Base-by-base conservation (phyloP, 2,329 filamentous ascomycete species). In the Myriosclerotinia scirpicola region DNA sequence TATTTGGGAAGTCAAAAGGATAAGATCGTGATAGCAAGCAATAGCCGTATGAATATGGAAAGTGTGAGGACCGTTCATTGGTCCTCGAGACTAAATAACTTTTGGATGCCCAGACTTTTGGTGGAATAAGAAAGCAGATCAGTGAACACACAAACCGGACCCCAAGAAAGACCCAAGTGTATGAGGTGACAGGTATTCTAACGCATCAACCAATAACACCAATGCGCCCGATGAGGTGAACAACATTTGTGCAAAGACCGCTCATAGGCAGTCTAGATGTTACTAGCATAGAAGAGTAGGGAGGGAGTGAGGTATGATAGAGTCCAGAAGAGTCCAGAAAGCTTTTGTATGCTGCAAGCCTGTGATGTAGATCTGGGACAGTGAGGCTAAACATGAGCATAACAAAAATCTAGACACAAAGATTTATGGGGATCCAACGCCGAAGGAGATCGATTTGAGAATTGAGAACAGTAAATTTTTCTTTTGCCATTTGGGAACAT, bases 251-350 rank as follows among this genome's bases (percentile, higher is more conserved):
- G 70, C 68, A 72, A 68, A 67, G 70, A 59, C 73, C 70, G 61
- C 70, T 68, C 67, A 69, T 72, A 72, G 74, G 70, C 70, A 70
- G 62, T 74, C 72, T 73, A 73, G 68, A 61, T 67, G 67, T 66
- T 61, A 65, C 55, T 52, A 61, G 48, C 67, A 66, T 67, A 54
- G 55, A 46, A 56, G 34, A 54, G 52, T 53, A 55, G 44, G 9
- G 38, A 55, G 44, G 9, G 38, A 64, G 61, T 14, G 36, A 55
- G 50, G 42, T 46, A 55, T 38, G 38, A 22, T 36, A 15, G n/a
- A 60, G 36, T 38, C 40, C 58, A 54, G 40, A 48, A 15, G n/a
- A 60, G 36, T 38, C 40, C 58, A 54, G 40, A 48, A 62, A 55
- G 14, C 42, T 48, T 54, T 30, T 38, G 66, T 66, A 58, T 55